Conservation (phyloP, 495 filamentous ascomycete genomes). For the Penicillium alfredii region DNA sequence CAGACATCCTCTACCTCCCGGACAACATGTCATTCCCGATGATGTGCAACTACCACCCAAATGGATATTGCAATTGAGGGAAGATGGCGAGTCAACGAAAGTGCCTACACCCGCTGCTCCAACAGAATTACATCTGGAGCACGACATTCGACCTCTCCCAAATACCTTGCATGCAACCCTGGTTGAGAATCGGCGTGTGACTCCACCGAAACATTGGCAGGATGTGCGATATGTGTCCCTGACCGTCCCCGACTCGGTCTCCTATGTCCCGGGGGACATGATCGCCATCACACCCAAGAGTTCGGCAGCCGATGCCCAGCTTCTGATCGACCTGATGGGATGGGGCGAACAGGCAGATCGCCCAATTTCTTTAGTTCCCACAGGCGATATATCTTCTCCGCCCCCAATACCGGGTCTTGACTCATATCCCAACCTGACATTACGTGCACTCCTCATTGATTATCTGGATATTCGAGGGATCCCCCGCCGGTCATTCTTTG, state of each 20-base stretch:
- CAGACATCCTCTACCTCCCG: conserved; percentile 61
- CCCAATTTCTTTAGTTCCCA: conserved; percentile 44
- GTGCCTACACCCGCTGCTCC: conserved; percentile 23
- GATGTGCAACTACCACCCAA: conserved; percentile 74
- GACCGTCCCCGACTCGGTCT: conserved; percentile 35
- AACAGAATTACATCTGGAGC: conserved; percentile 41
- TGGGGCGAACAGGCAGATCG: conserved; percentile 69
- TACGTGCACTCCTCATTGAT: conserved; percentile 70
- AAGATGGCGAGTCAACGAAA: too few species aligned
- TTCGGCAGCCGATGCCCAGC: conserved; percentile 66
- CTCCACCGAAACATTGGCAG: conserved; percentile 77
- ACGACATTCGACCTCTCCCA: conserved; percentile 48
- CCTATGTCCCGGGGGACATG: conserved; percentile 65
- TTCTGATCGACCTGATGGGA: conserved; percentile 65
- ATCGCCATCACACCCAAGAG: conserved; percentile 83
- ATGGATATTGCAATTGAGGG: conserved; percentile 56
- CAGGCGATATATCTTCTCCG: conserved; percentile 21
- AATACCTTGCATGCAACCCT: conserved; percentile 38
- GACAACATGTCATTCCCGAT: conserved; percentile 62
- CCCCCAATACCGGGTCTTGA: conserved; percentile 40
- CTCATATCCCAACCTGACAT: conserved; percentile 48
- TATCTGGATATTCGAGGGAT: conserved; percentile 86
- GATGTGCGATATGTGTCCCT: conserved; percentile 79
- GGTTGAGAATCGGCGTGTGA: conserved; percentile 62
- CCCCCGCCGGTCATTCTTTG: conserved; percentile 81